Evolutionary conservation across 2,329 filamentous ascomycete genomes (phyloP).

Genomic region (Exophiala viscosa): DNA sequence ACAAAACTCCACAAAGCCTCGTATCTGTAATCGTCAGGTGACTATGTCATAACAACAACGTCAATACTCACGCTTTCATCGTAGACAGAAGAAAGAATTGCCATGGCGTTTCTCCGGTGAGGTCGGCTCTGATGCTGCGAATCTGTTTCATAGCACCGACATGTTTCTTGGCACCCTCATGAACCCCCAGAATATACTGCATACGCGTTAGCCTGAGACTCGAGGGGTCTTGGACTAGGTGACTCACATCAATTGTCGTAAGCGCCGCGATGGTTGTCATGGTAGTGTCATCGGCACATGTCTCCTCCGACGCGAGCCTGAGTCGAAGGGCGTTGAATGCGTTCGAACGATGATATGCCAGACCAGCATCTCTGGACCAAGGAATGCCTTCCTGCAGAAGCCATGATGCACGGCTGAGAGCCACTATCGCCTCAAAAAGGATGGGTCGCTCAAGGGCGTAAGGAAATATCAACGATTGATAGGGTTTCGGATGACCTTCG

Average conservation of each 20-base stretch:
- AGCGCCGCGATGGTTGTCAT: slow-evolving; percentile 21
- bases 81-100: slow-evolving; percentile 10
- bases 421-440: slow-evolving; percentile 16
- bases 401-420: slow-evolving; percentile 17
- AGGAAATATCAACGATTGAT: slow-evolving; percentile 17
- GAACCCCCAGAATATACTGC: slow-evolving; percentile 20
- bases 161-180: slow-evolving; percentile 17
- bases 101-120: slow-evolving; percentile 17
- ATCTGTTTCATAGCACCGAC: slow-evolving; percentile 19
- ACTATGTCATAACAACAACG: neutral
- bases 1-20: slow-evolving; percentile 19
- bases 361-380: slow-evolving; percentile 12
- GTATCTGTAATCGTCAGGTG: slow-evolving; percentile 13
- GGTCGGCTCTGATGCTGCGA: slow-evolving; percentile 10
- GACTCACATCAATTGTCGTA: slow-evolving; percentile 20
- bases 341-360: slow-evolving; percentile 14
- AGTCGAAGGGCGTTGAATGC: slow-evolving; percentile 10
- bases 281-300: slow-evolving; percentile 18
- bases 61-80: slow-evolving; percentile 11
- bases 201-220: neutral
- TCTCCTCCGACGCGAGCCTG: slow-evolving; percentile 10
- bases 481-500: slow-evolving; percentile 21
- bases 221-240: neutral
- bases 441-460: slow-evolving; percentile 16
- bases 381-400: slow-evolving; percentile 13